phyloP scores from a whole-genome alignment of 495 filamentous ascomycete species.

The Aspergillus funiculosus region DNA sequence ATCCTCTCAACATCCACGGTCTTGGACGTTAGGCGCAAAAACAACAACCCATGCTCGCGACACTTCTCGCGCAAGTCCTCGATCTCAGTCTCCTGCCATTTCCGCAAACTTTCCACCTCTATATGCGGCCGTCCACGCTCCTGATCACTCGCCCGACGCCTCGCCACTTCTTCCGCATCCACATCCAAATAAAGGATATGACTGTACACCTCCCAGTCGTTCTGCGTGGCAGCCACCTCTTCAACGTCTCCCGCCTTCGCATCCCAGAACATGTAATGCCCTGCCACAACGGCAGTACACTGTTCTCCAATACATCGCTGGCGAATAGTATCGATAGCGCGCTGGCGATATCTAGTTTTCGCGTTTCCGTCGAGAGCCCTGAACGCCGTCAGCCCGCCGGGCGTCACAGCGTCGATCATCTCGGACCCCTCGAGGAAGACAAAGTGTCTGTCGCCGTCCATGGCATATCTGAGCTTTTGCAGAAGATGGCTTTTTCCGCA shows the following conservation, averaged over 20 bases:
- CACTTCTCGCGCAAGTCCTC: slow-evolving; percentile 45
- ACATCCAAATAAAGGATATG: slow-evolving; percentile 58
- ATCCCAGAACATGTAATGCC: slow-evolving; percentile 58
- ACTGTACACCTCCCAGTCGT: slow-evolving; percentile 48
- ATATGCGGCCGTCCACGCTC: slow-evolving; percentile 29
- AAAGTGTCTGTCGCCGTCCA: slow-evolving; percentile 38
- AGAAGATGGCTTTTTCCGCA: slow-evolving; percentile 53
- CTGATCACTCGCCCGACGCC: slow-evolving; percentile 37
- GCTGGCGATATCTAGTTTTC: slow-evolving; percentile 37
- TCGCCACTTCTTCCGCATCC: slow-evolving; percentile 27
- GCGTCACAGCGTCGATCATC: slow-evolving; percentile 41
- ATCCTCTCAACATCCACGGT: slow-evolving; percentile 16
- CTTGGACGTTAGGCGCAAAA: slow-evolving; percentile 29
- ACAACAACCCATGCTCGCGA: slow-evolving; percentile 42
- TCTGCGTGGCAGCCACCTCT: slow-evolving; percentile 27
- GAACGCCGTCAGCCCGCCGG: slow-evolving; percentile 51
- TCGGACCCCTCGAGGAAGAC: slow-evolving; percentile 50
- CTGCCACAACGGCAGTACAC: slow-evolving; percentile 48
- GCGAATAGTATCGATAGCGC: slow-evolving; percentile 46
- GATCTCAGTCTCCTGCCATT: slow-evolving; percentile 52
- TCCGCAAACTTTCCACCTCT: slow-evolving; percentile 38
- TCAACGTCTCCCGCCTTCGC: slow-evolving; percentile 24
- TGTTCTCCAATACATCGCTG: slow-evolving; percentile 32
- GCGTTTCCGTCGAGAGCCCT: slow-evolving; percentile 34
- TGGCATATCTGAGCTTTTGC: slow-evolving; percentile 34